Percentiles rank a stretch among this genome's conserved stretches.
phyloP scores from a whole-genome alignment of 192 early-diverging fungal genomes.

The Entomortierella chlamydospora region DNA sequence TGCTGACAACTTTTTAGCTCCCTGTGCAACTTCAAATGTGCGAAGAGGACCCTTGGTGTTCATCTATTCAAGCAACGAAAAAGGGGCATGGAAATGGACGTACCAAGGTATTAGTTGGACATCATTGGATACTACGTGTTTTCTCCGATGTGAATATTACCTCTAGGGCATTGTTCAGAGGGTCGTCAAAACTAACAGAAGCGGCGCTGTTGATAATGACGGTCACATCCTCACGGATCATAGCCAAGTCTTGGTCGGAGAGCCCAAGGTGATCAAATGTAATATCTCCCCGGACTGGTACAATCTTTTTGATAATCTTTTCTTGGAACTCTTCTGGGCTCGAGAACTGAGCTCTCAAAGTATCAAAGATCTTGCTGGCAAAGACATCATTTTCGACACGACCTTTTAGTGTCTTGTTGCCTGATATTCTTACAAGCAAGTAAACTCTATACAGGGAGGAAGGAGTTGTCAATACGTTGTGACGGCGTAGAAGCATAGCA shows the following conservation, averaged over 20 bases:
- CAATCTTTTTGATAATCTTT: slow-evolving; percentile 54
- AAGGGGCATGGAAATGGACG: too few species aligned
- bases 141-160: slow-evolving; percentile 50
- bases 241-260: slow-evolving; percentile 44
- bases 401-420: slow-evolving; percentile 37
- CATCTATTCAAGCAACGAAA: too few species aligned
- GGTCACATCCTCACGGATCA: slow-evolving; percentile 53
- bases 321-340: slow-evolving; percentile 45
- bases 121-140: too few species aligned
- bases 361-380: slow-evolving; percentile 55
- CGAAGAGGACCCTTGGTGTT: slow-evolving; percentile 42
- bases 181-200: slow-evolving; percentile 58
- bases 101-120: too few species aligned
- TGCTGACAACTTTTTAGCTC: slow-evolving; percentile 25
- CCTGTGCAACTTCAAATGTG: slow-evolving; percentile 38
- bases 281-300: slow-evolving; percentile 57
- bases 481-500: too few species aligned
- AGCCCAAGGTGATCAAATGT: slow-evolving; percentile 51
- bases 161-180: slow-evolving; percentile 59
- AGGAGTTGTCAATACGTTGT: background rate
- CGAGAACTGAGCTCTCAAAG: slow-evolving; percentile 43
- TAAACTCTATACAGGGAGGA: slow-evolving; percentile 26
- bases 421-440: slow-evolving; percentile 42
- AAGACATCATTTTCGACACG: slow-evolving; percentile 44
- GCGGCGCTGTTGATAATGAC: slow-evolving; percentile 64